Evolutionary conservation across 2,329 filamentous ascomycete genomes (phyloP), one percentile per base, ranked within the genome.

Genomic region (Aspergillus awamori): DNA sequence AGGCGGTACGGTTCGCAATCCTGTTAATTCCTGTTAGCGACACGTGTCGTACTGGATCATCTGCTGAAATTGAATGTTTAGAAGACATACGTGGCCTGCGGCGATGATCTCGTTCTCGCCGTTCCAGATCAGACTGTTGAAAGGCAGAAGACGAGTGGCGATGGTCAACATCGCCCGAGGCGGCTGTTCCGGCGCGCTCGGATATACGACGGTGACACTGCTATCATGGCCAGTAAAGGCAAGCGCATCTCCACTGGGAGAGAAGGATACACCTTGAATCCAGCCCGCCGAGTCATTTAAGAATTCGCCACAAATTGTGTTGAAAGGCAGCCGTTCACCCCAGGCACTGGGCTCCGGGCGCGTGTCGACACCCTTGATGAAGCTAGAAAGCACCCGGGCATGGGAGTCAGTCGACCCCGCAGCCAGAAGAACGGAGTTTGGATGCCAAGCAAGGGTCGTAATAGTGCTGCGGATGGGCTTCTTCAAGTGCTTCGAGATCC

Each of bases 401-500:
- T 99, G 95, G 39, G 94, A 95, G 78, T 99, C 95, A 38, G 95
- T 97, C n/a, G 92, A 96, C 39, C 95, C 95, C 47, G 95, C 93
- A 15, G 94, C 95, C 24, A 99, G 84, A 33, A 99, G 86, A 15
- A 99, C 95, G 8, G 91, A 96, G 83, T 99, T 99, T 38, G 95
- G 95, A 79, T 99, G 95, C 95, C 95, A 99, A 60, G 90, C 89
- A 48, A 99, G 87, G 15, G 91, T 93, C 59, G 95, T 98, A 71
- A 99, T 94, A 60, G 95, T 99, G 76, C 93, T 97, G 68, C 94
- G 91, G 72, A 99, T 96, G 20, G 95, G 95, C 86, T 98, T 99
- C 87, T 98, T 98, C 74, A 99, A 81, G 80, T 99, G 95, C 84
- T 99, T 99, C 39, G 93, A 97, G 45, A 99, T 94, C 95, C 95